Evolutionary conservation across 768 basidiomycete species (phyloP).

Genomic region (Collybiopsis luxurians): DNA sequence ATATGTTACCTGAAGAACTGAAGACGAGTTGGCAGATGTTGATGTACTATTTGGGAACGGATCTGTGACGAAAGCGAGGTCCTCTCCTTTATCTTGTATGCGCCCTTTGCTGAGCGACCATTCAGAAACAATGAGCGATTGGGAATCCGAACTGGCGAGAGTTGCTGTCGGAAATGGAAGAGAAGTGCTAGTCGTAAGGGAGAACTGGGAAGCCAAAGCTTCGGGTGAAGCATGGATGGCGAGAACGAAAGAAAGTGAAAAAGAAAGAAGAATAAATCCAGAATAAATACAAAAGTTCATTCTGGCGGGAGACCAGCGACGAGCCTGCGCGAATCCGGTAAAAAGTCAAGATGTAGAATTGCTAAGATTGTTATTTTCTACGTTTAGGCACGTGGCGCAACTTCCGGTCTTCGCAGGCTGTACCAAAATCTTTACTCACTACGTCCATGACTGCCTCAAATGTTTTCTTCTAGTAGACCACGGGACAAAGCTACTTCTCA

Average conservation of each 20-base stretch:
- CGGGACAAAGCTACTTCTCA: not conserved
- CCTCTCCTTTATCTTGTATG: constrained; percentile 53
- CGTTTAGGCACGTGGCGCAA: no score
- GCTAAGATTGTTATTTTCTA: no score
- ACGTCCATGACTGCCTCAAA: constrained; percentile 2
- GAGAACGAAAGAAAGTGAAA: constrained; percentile 14
- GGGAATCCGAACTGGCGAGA: constrained; percentile 45
- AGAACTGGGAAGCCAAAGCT: constrained; percentile 47
- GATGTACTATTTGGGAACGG: constrained; percentile 52
- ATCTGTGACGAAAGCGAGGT: constrained; percentile 64
- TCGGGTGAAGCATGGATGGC: constrained; percentile 29
- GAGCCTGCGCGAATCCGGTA: not conserved
- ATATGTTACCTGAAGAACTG: constrained; percentile 62
- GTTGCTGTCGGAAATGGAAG: constrained; percentile 67
- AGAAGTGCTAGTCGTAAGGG: constrained; percentile 56
- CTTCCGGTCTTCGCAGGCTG: no score
- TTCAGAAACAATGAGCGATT: constrained; percentile 45
- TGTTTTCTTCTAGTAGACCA: constrained; percentile 1
- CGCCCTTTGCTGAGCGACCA: constrained; percentile 64
- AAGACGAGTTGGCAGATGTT: no score
- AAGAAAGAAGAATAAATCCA: constrained; percentile 16
- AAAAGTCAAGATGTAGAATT: no score
- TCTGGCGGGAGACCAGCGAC: not conserved
- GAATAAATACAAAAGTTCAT: constrained; percentile 6
- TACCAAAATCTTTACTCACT: no score